These are phyloP conservation scores for Meripilus lineatus DNA, from an alignment of 1,284 basidiomycete species.

Conservation along the genomic window DNA sequence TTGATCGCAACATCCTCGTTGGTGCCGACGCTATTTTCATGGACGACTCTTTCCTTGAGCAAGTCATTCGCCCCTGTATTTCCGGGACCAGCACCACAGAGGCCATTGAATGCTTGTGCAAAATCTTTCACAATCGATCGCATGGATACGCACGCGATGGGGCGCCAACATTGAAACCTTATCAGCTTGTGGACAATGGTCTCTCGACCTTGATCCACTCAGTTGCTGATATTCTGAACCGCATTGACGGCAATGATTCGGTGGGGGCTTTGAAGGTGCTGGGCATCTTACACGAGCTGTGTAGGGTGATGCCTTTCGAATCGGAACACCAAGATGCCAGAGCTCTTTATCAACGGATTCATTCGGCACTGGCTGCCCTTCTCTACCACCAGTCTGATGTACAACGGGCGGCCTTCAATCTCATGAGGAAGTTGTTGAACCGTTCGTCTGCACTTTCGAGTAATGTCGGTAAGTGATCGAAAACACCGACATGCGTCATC, in stretches of 20 bases:
- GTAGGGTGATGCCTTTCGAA: constrained; percentile 1
- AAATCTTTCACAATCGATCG: background rate
- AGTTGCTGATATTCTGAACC: background rate
- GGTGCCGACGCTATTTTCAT: constrained; percentile 20
- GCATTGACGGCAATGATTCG: background rate
- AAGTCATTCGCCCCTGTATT: constrained; percentile 2
- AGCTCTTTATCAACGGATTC: background rate
- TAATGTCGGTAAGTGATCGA: too few relatives aligned
- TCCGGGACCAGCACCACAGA: background rate
- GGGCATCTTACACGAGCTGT: background rate
- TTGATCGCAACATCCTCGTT: constrained; percentile 17
- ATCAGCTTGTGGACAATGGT: too few relatives aligned
- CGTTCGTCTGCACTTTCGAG: too few relatives aligned
- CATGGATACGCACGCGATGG: background rate
- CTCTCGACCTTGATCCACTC: background rate
- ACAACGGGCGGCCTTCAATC: background rate
- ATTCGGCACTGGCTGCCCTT: background rate
- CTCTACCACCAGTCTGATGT: background rate
- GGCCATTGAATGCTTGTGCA: too few relatives aligned
- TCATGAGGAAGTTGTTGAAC: background rate
- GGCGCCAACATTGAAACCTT: background rate
- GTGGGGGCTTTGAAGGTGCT: background rate
- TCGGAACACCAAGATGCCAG: background rate
- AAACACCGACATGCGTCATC: too few relatives aligned
- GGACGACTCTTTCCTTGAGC: constrained; percentile 18